These are phyloP conservation scores for Colletotrichum ledebouriae DNA, from an alignment of 2,329 filamentous ascomycete genomes.

Conservation along the genomic window DNA sequence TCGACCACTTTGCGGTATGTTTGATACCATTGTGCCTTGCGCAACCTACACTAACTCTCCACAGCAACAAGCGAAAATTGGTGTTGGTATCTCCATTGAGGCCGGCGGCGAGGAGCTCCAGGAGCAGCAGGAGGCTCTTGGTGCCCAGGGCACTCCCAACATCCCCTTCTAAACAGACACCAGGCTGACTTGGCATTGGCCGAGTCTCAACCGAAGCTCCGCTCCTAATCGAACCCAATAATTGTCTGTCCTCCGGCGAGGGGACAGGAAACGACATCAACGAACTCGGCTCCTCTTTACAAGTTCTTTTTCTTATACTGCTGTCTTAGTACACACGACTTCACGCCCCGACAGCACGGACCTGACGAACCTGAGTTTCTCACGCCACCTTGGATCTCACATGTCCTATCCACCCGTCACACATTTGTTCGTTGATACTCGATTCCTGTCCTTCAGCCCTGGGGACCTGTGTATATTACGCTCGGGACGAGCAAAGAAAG, in stretches of 20 bases:
- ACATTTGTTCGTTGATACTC: slow-evolving; percentile 30
- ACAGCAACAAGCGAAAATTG: slow-evolving; percentile 95
- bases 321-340: slow-evolving; percentile 44
- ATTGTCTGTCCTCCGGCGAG: slow-evolving; percentile 40
- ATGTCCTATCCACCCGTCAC: slow-evolving; percentile 27
- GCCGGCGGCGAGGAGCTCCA: slow-evolving; percentile 86
- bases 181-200: slow-evolving; percentile 21
- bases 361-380: slow-evolving; percentile 17
- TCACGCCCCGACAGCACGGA: slow-evolving; percentile 38
- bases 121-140: slow-evolving; percentile 80
- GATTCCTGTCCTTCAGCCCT: slow-evolving; percentile 34
- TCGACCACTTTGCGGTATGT: slow-evolving; percentile 94
- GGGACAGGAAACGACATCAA: slow-evolving; percentile 34
- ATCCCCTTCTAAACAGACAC: slow-evolving; percentile 72
- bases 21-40: slow-evolving; percentile 43
- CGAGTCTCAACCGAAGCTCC: slow-evolving; percentile 43
- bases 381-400: slow-evolving; percentile 12
- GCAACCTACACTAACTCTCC: slow-evolving; percentile 47
- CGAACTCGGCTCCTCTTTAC: slow-evolving; percentile 35
- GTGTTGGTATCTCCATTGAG: slow-evolving; percentile 93
- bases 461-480: slow-evolving; percentile 43
- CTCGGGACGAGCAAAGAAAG: slow-evolving; percentile 35
- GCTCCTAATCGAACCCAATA: slow-evolving; percentile 44
- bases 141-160: slow-evolving; percentile 66
- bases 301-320: slow-evolving; percentile 39